These are phyloP conservation scores for Chromera velia DNA, from an alignment of 73 alveolate species.

Conservation along the genomic window DNA sequence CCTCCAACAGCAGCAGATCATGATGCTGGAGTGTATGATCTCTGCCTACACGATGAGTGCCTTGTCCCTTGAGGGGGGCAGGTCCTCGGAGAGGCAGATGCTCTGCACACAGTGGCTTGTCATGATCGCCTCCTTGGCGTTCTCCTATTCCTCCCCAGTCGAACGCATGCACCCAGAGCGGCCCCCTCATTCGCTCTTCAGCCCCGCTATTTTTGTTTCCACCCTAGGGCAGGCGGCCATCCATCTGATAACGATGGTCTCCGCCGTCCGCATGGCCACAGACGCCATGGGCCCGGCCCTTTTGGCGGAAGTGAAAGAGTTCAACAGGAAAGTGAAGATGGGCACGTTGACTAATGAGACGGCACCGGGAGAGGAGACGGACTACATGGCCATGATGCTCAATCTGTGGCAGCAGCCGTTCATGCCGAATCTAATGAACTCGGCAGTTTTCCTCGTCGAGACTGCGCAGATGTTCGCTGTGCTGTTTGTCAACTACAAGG, in stretches of 20 bases:
- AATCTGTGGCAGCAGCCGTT: conserved; percentile 36
- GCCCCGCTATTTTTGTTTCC: conserved; percentile 32
- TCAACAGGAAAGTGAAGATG: too few relatives aligned
- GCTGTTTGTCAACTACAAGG: conserved; percentile 44
- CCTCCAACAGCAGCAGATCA: conserved; percentile 37
- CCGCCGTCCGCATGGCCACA: too few relatives aligned
- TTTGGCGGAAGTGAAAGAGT: too few relatives aligned
- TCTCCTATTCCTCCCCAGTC: conserved; percentile 31
- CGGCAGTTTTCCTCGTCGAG: conserved; percentile 34
- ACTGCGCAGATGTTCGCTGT: conserved; percentile 6
- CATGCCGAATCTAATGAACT: conserved; percentile 40
- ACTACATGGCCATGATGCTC: conserved; percentile 12
- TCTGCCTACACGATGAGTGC: conserved; percentile 25
- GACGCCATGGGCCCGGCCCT: too few relatives aligned
- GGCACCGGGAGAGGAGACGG: conserved; percentile 5
- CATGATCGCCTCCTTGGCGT: conserved; percentile 35
- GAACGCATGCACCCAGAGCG: conserved; percentile 8
- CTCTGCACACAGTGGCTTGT: conserved; percentile 10
- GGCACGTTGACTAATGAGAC: too few relatives aligned
- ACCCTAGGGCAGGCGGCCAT: conserved; percentile 32
- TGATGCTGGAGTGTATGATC: conserved; percentile 40
- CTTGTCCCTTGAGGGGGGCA: conserved; percentile 21
- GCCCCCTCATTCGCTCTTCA: conserved; percentile 29
- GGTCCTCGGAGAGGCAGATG: conserved; percentile 42
- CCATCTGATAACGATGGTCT: not conserved